phyloP scores from a whole-genome alignment of 1,139 yeast species.

The Pneumocystis sp. region DNA sequence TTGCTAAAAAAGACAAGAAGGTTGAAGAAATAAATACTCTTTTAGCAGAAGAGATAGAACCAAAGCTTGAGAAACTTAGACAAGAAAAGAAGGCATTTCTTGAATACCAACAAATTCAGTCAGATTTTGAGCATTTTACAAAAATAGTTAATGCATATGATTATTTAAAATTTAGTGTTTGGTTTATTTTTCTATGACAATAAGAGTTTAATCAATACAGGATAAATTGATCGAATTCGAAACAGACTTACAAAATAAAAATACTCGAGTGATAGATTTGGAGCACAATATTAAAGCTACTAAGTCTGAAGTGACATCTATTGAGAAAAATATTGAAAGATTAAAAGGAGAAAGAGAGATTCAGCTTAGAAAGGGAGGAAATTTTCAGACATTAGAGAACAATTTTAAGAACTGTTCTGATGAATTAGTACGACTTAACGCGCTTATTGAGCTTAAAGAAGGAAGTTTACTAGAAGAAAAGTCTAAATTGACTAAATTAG shows the following conservation, averaged over 20 bases:
- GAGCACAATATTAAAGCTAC: slow-evolving; percentile 30
- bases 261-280: slow-evolving; percentile 12
- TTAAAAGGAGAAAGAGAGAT: slow-evolving; percentile 42
- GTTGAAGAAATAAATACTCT: slow-evolving; percentile 60
- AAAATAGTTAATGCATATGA: slow-evolving; percentile 70
- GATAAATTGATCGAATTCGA: slow-evolving; percentile 21
- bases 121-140: slow-evolving; percentile 61
- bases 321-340: slow-evolving; percentile 46
- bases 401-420: slow-evolving; percentile 46
- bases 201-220: slow-evolving; percentile 22
- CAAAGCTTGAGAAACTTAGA: slow-evolving; percentile 69
- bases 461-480: slow-evolving; percentile 43
- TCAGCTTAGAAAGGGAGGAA: slow-evolving; percentile 50
- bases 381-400: slow-evolving; percentile 45
- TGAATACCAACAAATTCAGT: slow-evolving; percentile 73
- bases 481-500: slow-evolving; percentile 13
- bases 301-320: slow-evolving; percentile 40
- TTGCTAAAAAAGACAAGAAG: slow-evolving; percentile 79
- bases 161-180: slow-evolving; percentile 30
- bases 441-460: slow-evolving; percentile 43
- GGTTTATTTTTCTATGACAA: neutral
- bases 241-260: slow-evolving; percentile 12
- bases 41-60: slow-evolving; percentile 77
- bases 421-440: slow-evolving; percentile 50
- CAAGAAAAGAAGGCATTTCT: slow-evolving; percentile 68